phyloP scores from a whole-genome alignment of 495 filamentous ascomycete species.

The Penicillium canariense region DNA sequence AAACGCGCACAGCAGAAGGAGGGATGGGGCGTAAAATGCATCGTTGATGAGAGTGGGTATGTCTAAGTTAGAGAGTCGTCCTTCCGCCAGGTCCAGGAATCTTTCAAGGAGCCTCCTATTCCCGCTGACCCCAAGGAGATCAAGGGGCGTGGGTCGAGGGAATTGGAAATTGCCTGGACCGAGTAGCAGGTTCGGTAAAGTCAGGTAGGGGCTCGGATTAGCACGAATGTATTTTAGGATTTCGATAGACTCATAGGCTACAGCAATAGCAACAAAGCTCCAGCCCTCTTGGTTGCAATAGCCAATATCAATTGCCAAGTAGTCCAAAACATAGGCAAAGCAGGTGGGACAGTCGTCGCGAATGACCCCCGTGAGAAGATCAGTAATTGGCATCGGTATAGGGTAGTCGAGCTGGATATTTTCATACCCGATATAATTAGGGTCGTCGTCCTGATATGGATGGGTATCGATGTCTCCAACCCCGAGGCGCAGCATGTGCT shows the following conservation, averaged over 20 bases:
- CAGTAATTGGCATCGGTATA: not conserved
- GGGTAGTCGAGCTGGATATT: conserved; percentile 2
- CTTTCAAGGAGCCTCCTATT: not conserved
- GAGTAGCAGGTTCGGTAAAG: not conserved
- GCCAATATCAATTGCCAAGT: not conserved
- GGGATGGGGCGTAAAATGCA: not conserved
- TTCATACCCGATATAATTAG: not conserved
- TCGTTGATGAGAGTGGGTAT: not conserved
- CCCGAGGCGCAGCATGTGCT: not conserved
- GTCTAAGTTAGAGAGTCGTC: not conserved
- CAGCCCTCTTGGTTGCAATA: conserved; percentile 10
- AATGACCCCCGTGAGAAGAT: conserved; percentile 1
- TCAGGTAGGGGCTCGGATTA: not conserved
- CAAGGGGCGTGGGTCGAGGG: not conserved
- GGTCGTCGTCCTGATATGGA: not conserved
- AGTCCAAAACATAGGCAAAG: conserved; percentile 4
- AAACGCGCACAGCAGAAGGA: not conserved
- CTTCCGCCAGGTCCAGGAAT: not conserved
- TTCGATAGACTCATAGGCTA: not conserved
- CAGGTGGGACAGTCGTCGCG: conserved; percentile 13
- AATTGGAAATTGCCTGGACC: not conserved
- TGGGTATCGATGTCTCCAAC: not conserved
- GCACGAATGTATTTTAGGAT: conserved; percentile 6
- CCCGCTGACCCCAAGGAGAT: not conserved
- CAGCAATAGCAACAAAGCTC: conserved; percentile 9